Evolutionary conservation across 2,329 filamentous ascomycete genomes (phyloP).

Genomic region (Zymoseptoria passerinii): DNA sequence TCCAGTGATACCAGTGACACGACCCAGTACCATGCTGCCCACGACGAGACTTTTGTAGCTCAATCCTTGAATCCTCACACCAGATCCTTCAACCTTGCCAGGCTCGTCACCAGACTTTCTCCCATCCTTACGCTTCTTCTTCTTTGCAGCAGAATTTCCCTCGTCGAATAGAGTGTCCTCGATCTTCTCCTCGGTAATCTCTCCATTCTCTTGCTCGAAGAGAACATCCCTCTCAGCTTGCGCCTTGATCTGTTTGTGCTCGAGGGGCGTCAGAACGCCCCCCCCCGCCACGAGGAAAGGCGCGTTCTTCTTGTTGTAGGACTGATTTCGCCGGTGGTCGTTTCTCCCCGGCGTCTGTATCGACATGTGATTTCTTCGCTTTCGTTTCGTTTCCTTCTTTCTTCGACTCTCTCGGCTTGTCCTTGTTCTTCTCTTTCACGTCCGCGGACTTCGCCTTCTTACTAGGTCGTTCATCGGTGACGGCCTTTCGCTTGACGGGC

Average conservation of each 20-base stretch:
- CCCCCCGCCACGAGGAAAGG: slow-evolving; percentile 90
- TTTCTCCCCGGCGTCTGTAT: slow-evolving; percentile 18
- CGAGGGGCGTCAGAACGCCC: slow-evolving; percentile 81
- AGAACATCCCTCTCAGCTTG: slow-evolving; percentile 87
- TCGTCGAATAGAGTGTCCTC: slow-evolving; percentile 39
- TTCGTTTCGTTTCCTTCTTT: slow-evolving; percentile 15
- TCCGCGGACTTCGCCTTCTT: slow-evolving; percentile 28
- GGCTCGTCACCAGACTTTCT: slow-evolving; percentile 18
- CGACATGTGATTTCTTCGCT: slow-evolving; percentile 14
- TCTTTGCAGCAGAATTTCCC: slow-evolving; percentile 32
- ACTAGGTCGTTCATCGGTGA: slow-evolving; percentile 28
- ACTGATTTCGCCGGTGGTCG: slow-evolving; percentile 35
- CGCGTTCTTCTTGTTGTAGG: slow-evolving; percentile 68
- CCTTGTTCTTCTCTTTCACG: slow-evolving; percentile 10
- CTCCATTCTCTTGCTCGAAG: slow-evolving; percentile 68
- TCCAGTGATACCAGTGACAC: slow-evolving; percentile 70
- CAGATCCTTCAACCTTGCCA: slow-evolving; percentile 36
- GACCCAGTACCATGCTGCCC: slow-evolving; percentile 80
- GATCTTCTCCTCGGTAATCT: slow-evolving; percentile 48
- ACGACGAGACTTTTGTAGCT: slow-evolving; percentile 71
- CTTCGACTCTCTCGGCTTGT: slow-evolving; percentile 12
- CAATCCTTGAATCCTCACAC: slow-evolving; percentile 71
- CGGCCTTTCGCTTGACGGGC: slow-evolving; percentile 40
- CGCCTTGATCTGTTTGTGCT: slow-evolving; percentile 92
- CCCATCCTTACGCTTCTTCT: slow-evolving; percentile 43